Base-by-base conservation (phyloP, 2,329 filamentous ascomycete species). In the Epicoccum nigrum region DNA sequence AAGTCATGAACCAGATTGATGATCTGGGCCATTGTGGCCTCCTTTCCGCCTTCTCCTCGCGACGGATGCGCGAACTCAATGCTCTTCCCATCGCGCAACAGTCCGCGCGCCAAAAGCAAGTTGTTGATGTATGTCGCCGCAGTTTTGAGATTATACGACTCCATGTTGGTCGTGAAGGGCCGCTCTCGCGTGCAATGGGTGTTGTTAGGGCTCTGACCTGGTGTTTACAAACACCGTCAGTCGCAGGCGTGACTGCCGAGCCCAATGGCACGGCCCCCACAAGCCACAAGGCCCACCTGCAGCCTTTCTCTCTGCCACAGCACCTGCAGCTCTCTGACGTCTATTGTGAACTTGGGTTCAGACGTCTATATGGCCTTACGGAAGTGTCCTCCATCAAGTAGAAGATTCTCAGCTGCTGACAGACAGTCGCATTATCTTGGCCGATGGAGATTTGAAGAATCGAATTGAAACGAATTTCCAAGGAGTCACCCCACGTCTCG, bases 1-100 rank as follows among this genome's bases (percentile, higher is more conserved):
- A 99, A 76, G 70, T 99, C 94, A 74, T 99, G 96, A 40, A 99
- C 86, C 19, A 99, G 82, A 69, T 93, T 89, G 76, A 99, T 96
- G 63, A 97, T 87, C 60, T 86, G 85, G 16, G 89, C 88, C 86
- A 94, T 93, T 15, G 89, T 89, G 42, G 82, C 83, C 67, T 83
- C 82, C 30, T 84, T 80, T 15, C 83, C 84, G 15, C 81, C 81
- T 57, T 86, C 83, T 52, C 80, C 82, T 56, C 84, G 80, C 45
- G 84, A 84, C 7, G 89, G 87, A 56, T 85, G 79, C 54, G 89
- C 86, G 72, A 99, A 99, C 72, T 97, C 87, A 74, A 99, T 89
- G 33, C 77, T 79, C 64, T 88, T 84, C 60, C 88, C 82, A 77
- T 84, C 81, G 52, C 83, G 81, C 32, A 87, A 71, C 12, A 87